Base-by-base conservation (phyloP, 345 rosid genomes). In the Stellera chamaejasme region DNA sequence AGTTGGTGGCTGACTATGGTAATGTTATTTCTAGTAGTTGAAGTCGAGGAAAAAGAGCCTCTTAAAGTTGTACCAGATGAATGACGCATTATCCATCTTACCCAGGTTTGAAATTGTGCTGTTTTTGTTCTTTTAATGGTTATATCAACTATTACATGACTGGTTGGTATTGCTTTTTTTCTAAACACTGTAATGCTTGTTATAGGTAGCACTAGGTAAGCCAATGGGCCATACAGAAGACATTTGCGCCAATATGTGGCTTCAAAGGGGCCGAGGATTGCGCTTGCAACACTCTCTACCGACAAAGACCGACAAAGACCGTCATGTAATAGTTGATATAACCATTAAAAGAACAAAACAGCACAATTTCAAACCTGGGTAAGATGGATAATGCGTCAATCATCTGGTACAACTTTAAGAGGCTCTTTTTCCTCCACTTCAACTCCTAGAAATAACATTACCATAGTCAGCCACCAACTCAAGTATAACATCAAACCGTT, bases 131-230 rank as follows among this genome's bases (percentile, higher is more conserved):
- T 14, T 47, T 36, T 3, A 8, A 13, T 9, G n/a, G 19, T 45
- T 11, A 11, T 39, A 5, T 41, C 16, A 5, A 27, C 8, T 32
- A 32, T 4, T 32, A 8, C 39, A 32, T 4, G 8, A 32, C 8
- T 32, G 26, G 7, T 50, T n/a, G 5, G 26, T 44, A 8, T 56
- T 26, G 10, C 2, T 28, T 52, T 28, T 52, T 7, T 9, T 47
- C 23, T 36, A 0, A 23, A 50, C 10, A 50, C 6, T 1, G 4
- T 32, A 13, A 13, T 27, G 43, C 13, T 44, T 66, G 15, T 19
- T 50, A 41, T 76, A 90, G 96, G 80, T 85, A 4, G 52, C 87
- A 1, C 69, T 92, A 47, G 93, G 88, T 0, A 90, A 91, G 65
- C 43, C 66, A 1, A 80, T 79, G 75, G 78, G 67, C 23, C 76